Evolutionary conservation across 225 moss, liverwort and hornwort genomes (phyloP), one percentile per base, ranked within the genome.

Genomic region (Lunularia cruciata): DNA sequence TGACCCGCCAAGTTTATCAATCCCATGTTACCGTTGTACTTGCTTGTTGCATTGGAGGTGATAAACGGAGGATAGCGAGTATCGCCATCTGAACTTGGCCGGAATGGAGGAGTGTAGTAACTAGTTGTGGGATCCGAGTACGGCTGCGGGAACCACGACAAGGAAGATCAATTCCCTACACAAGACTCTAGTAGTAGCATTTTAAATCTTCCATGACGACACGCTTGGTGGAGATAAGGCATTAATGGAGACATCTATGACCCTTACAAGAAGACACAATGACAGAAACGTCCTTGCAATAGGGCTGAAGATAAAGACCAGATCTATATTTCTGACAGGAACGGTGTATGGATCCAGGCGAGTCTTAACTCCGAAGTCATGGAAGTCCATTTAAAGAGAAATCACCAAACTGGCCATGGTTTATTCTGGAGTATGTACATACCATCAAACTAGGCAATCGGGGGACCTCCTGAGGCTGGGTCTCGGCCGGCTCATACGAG

Each of bases 401-500:
- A n/a, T n/a, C n/a, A n/a, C n/a, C n/a, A 14, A 18, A 23, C 1
- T 27, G 30, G 45, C 23, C n/a, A 65, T 2, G 43, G 10, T n/a
- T n/a, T 46, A 9, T 25, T 11, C 32, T 39, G 63, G 15, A 13
- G 31, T 38, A 48, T 4, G 33, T 47, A 27, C 43, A 36, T 81
- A 98, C 96, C 96, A 88, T 73, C 69, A 98, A 76, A 82, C 89
- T 89, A 38, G 96, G 89, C 75, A 91, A 72, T 27, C 93, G 86
- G 36, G 89, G 55, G 0, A 89, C 81, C 57, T 98, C 96, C 49
- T 86, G 90, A 0, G 81, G 73, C 73, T 79, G 87, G 14, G 84
- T 62, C 42, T 96, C 96, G 1, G 85, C 61, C 65, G 88, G 75
- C 37, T 98, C 96, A 25, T 93, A 98, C 19, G 82, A 73, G n/a